Evolutionary conservation across 169 alveolate genomes (phyloP), one percentile per base, ranked within the genome.

Genomic region (Babesia microti): DNA sequence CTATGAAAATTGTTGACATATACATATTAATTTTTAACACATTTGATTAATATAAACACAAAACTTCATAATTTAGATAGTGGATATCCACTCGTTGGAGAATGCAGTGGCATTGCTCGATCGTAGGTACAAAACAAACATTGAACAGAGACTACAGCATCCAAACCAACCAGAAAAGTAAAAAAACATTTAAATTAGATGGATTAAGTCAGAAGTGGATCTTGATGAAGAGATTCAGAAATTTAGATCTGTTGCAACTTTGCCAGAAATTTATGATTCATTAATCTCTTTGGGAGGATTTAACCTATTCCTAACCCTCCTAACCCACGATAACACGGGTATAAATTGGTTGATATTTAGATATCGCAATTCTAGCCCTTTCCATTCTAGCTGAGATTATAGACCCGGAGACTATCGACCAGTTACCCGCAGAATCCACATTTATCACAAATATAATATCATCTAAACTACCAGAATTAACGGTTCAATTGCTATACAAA

Each of bases 181-280:
- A 1, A 6, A 6, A 9, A 30, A 21, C 30, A 24, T 15, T 3
- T 3, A 4, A 12, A 12, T 2, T 43, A 65, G 76, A 1, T 65
- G 76, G 76, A 34, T 75, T 11, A 75, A 72, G 51, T 63, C 81
- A 12, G 85, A 75, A 26, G 85, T 75, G 4, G 85, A 75, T 32
- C 41, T 75, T 41, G 85, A 75, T 12, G 85, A 75, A 18, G 83
- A 75, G 49, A 60, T 75, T 9, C 27, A 58, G n/a, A 28, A 45
- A 24, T 59, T 72, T 50, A 22, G 44, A 12, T 72, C 56, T 28
- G 23, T 75, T 24, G 48, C 84, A 1, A 53, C 85, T 5, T 26
- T 27, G 12, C 85, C 85, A 2, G 58, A 41, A 26, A 49, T 72
- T 1, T 69, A 39, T 21, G 26, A 3, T 12, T 49, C 5, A 17